Evolutionary conservation across 2,329 filamentous ascomycete genomes (phyloP).

Genomic region (Akanthomyces uredinophilus): DNA sequence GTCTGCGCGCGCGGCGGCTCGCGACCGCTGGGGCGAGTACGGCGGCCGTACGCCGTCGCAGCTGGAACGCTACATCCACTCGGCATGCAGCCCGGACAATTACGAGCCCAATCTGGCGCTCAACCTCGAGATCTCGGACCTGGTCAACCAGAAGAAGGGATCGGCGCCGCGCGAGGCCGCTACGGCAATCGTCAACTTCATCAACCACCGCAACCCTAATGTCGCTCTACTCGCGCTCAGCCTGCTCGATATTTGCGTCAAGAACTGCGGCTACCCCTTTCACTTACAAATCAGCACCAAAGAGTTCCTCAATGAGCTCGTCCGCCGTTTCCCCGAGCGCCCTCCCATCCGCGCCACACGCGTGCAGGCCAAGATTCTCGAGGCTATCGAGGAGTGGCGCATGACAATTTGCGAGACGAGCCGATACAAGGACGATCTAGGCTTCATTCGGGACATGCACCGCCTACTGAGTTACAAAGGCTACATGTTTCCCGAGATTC

Average conservation of each 20-base stretch:
- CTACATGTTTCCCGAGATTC: slow-evolving; percentile 89
- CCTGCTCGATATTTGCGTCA: slow-evolving; percentile 97
- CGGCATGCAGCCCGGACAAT: slow-evolving; percentile 94
- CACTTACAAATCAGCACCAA: slow-evolving; percentile 98
- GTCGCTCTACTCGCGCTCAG: slow-evolving; percentile 84
- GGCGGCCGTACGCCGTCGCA: slow-evolving; percentile 75
- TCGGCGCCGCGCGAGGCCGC: slow-evolving; percentile 92
- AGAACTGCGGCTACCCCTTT: slow-evolving; percentile 99
- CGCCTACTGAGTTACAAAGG: slow-evolving; percentile 92
- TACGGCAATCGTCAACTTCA: slow-evolving; percentile 83
- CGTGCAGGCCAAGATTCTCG: slow-evolving; percentile 88
- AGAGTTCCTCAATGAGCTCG: slow-evolving; percentile 97
- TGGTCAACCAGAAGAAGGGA: slow-evolving; percentile 97
- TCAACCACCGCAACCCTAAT: slow-evolving; percentile 97
- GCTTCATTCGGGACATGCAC: slow-evolving; percentile 97
- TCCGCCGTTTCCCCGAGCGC: slow-evolving; percentile 89
- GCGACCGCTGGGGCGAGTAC: slow-evolving; percentile 86
- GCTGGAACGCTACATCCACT: slow-evolving; percentile 91
- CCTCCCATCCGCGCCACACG: slow-evolving; percentile 80
- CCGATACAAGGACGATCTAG: slow-evolving; percentile 93
- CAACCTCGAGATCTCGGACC: slow-evolving; percentile 91
- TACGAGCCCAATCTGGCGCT: slow-evolving; percentile 96
- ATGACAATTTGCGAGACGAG: slow-evolving; percentile 97
- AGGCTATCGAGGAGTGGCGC: slow-evolving; percentile 97
- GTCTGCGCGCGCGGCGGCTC: slow-evolving; percentile 88